These are phyloP conservation scores for Lachnum nothofagi DNA, from an alignment of 2,329 filamentous ascomycete species.

Conservation along the genomic window DNA sequence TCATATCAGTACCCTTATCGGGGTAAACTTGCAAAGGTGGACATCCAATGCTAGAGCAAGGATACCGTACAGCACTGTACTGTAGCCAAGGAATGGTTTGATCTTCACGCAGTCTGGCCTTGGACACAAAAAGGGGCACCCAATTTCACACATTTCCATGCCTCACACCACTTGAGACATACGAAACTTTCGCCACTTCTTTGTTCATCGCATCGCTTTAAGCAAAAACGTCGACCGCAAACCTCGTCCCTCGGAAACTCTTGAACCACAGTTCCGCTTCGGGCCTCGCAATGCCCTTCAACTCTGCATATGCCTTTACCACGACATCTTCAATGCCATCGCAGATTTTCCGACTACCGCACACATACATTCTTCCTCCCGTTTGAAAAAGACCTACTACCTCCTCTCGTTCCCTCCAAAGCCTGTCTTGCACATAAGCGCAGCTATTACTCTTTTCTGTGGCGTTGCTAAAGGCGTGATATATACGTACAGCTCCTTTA, in stretches of 20 bases:
- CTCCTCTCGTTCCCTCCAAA: conserved; percentile 25
- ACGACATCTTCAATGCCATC: conserved; percentile 39
- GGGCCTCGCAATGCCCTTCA: conserved; percentile 30
- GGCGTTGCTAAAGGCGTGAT: conserved; percentile 21
- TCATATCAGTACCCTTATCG: too few species aligned
- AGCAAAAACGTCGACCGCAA: conserved; percentile 42
- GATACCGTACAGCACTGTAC: too few species aligned
- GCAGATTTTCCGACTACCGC: conserved; percentile 34
- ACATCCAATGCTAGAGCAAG: too few species aligned
- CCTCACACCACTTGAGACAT: too few species aligned
- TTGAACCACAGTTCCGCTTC: conserved; percentile 43
- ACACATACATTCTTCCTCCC: conserved; percentile 29
- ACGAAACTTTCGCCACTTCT: too few species aligned
- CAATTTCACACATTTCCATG: too few species aligned
- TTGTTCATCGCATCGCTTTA: too few species aligned
- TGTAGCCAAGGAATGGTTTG: too few species aligned
- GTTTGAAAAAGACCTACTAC: conserved; percentile 22
- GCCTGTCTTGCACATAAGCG: conserved; percentile 25
- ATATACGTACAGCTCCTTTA: conserved; percentile 23
- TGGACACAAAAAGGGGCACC: too few species aligned
- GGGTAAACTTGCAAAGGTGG: too few species aligned
- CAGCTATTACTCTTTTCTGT: conserved; percentile 22
- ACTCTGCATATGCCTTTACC: conserved; percentile 40
- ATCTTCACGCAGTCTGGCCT: too few species aligned
- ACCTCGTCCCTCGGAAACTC: conserved; percentile 41